Evolutionary conservation across 2,329 filamentous ascomycete genomes (phyloP).

Genomic region (Thermothelomyces thermophilus): DNA sequence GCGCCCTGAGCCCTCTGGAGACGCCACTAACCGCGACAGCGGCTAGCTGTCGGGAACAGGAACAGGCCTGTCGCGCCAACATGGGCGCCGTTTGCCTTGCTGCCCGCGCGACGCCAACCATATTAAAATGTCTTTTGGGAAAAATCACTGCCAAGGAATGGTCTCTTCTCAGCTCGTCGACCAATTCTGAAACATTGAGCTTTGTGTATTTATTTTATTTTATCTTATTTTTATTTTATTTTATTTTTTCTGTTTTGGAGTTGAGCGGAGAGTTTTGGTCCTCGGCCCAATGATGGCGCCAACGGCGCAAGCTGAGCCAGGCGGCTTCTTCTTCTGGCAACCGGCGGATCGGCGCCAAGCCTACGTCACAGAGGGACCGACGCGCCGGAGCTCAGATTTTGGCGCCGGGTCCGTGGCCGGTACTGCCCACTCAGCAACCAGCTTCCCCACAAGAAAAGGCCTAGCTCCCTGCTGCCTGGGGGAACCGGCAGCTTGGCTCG

Average conservation of each 20-base stretch:
- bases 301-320: background rate
- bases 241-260: no score
- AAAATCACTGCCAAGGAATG: no score
- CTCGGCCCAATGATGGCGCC: background rate
- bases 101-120: slow-evolving; percentile 2
- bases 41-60: background rate
- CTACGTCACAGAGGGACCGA: slow-evolving; percentile 8
- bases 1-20: background rate
- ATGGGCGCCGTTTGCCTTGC: slow-evolving; percentile 5
- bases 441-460: no score
- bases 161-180: no score
- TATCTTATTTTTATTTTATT: no score
- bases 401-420: background rate
- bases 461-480: no score
- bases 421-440: no score
- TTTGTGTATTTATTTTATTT: no score
- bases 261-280: no score
- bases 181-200: no score
- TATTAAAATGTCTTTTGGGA: no score
- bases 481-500: no score
- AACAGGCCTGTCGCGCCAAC: slow-evolving; percentile 2
- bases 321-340: slow-evolving; percentile 12
- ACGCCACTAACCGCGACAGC: background rate
- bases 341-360: slow-evolving; percentile 7
- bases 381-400: slow-evolving; percentile 8